Evolutionary conservation across 2,329 filamentous ascomycete genomes (phyloP), one percentile per base, ranked within the genome.

Genomic region (Beauveria rudraprayagi): DNA sequence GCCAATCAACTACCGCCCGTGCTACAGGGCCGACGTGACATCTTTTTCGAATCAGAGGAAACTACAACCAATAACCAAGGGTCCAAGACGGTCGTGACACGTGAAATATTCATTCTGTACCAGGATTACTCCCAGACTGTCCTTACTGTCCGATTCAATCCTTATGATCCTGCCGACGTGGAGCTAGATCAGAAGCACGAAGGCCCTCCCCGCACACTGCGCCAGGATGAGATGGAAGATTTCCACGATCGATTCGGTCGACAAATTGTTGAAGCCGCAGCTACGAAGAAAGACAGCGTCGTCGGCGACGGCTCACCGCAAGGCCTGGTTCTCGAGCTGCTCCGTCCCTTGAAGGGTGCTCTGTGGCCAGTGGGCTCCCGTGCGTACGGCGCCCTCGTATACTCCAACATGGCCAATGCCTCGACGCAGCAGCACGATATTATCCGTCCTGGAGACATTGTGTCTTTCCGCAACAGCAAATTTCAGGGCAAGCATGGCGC

Each of bases 61-160:
- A 85, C 87, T 1, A 86, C 82, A 7, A 83, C 87, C 16, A 81
- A 83, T 11, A 86, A 87, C 65, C 83, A 87, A 16, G 87, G 88
- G 30, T 86, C 89, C 28, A 88, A 87, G 71, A 85, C 85, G 0
- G 82, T 81, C 1, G 78, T 96, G 22, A 90, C 88, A 7, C 92
- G 92, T 66, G 86, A 92, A 63, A 81, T 97, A 47, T 94, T 89
- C 67, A 79, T 97, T n/a, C 77, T 99, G 9, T 99, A 91, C 77
- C 87, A 92, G 69, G 94, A 99, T 75, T 99, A 99, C 73, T 97
- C 92, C 19, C 94, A 97, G 72, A 97, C 93, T 0, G 81, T 95
- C 65, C 83, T 99, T 68, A 91, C 88, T 0, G 89, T 87, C 19
- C 86, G 82, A 56, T 97, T 89, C 72, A 90, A 96, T 71, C 79